Evolutionary conservation across 208 protist genomes (phyloP).

Genomic region (Trichomonas vaginalis): DNA sequence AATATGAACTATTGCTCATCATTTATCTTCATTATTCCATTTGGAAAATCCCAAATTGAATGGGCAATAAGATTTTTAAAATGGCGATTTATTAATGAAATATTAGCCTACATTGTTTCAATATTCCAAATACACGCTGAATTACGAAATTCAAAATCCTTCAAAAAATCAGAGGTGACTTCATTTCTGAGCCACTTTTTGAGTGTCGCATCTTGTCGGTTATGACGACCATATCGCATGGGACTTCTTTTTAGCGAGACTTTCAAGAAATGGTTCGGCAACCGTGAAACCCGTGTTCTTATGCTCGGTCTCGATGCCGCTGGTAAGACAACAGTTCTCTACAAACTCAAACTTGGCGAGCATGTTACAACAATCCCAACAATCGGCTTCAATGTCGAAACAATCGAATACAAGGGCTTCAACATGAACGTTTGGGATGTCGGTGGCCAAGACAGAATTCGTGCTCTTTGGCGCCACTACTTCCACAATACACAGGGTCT

Average conservation of each 20-base stretch:
- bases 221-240: conserved; percentile 19
- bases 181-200: background rate
- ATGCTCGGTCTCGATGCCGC: conserved; percentile 83
- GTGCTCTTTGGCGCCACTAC: conserved; percentile 80
- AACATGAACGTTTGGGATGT: conserved; percentile 79
- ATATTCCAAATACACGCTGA: no score
- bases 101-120: no score
- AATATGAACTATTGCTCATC: no score
- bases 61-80: no score
- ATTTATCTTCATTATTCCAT: no score
- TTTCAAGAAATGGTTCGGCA: conserved; percentile 22
- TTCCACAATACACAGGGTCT: conserved; percentile 78
- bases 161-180: no score
- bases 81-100: no score
- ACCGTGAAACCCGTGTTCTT: conserved; percentile 66
- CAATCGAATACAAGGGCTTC: conserved; percentile 76
- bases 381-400: conserved; percentile 76
- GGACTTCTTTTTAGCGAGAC: conserved; percentile 26
- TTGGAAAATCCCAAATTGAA: no score
- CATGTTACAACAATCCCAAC: conserved; percentile 82
- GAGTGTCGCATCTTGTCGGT: background rate
- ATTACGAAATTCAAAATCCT: no score
- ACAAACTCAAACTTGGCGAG: conserved; percentile 85
- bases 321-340: conserved; percentile 73
- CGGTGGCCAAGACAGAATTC: conserved; percentile 80